These are phyloP conservation scores for Ascochyta lentis DNA, from an alignment of 2,329 filamentous ascomycete genomes.

Conservation along the genomic window DNA sequence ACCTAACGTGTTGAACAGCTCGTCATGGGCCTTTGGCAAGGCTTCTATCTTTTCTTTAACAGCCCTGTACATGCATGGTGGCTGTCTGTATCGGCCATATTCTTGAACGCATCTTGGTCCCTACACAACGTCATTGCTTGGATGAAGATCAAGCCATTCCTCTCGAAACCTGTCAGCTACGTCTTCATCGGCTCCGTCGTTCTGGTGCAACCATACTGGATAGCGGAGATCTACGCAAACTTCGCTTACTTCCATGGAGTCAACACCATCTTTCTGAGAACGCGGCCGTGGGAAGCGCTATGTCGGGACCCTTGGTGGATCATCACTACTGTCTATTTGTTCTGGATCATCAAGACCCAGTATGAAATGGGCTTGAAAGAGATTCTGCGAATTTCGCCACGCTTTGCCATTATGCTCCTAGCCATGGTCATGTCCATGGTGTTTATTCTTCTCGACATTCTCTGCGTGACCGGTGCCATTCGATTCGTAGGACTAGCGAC, in stretches of 20 bases:
- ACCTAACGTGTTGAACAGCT: constrained; percentile 49
- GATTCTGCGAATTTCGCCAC: constrained; percentile 66
- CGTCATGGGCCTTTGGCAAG: constrained; percentile 63
- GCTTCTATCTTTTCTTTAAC: constrained; percentile 65
- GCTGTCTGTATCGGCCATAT: constrained; percentile 65
- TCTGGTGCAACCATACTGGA: constrained; percentile 68
- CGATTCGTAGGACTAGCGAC: constrained; percentile 47
- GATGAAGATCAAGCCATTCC: constrained; percentile 70
- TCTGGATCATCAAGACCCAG: constrained; percentile 68
- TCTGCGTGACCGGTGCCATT: constrained; percentile 63
- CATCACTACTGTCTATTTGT: constrained; percentile 64
- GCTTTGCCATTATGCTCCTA: constrained; percentile 67
- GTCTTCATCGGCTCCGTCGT: constrained; percentile 67
- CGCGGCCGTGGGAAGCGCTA: constrained; percentile 65
- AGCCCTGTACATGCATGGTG: constrained; percentile 68
- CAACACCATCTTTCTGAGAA: constrained; percentile 60
- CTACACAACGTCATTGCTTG: constrained; percentile 72
- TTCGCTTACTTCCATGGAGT: constrained; percentile 68
- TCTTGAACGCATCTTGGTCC: constrained; percentile 68
- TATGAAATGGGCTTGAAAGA: constrained; percentile 66
- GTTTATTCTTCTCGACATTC: constrained; percentile 68
- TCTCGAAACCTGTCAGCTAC: constrained; percentile 57
- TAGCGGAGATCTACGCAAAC: constrained; percentile 70
- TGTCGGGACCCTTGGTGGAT: constrained; percentile 74
- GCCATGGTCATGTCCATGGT: constrained; percentile 67